A percentile compares a stretch with the other conserved stretches of the same genome.
Evolutionary conservation across 2,329 filamentous ascomycete genomes (phyloP).

Genomic region (Neofusicoccum sp.): DNA sequence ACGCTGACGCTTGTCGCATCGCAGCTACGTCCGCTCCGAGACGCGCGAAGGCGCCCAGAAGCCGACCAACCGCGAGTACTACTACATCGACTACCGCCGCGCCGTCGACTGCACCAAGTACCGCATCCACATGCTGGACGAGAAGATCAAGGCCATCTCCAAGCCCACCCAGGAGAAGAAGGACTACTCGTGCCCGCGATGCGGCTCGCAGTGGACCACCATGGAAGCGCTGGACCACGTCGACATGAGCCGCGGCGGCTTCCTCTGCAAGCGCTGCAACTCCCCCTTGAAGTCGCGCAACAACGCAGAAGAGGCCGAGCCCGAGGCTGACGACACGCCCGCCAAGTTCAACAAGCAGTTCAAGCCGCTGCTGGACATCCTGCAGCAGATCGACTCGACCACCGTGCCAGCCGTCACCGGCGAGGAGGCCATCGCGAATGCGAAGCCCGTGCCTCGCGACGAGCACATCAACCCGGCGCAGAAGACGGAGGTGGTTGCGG

Average conservation of each 20-base stretch:
- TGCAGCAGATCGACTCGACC: conserved; percentile 74
- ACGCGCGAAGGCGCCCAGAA: conserved; percentile 77
- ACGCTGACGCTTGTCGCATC: background rate
- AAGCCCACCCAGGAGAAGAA: conserved; percentile 80
- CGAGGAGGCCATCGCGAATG: conserved; percentile 63
- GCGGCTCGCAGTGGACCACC: conserved; percentile 81
- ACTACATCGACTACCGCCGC: conserved; percentile 92
- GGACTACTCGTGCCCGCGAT: conserved; percentile 81
- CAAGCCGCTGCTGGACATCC: conserved; percentile 71
- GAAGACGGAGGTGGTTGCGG: conserved; percentile 58
- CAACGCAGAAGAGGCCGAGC: conserved; percentile 34
- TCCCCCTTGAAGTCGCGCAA: conserved; percentile 52
- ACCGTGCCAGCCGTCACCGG: conserved; percentile 72
- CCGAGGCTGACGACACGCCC: conserved; percentile 58
- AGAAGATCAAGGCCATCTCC: conserved; percentile 80
- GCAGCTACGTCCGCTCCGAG: conserved; percentile 70
- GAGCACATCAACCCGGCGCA: conserved; percentile 63
- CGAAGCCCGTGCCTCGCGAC: conserved; percentile 64
- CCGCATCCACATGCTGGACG: conserved; percentile 83
- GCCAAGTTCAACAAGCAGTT: conserved; percentile 70
- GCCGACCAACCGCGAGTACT: conserved; percentile 85
- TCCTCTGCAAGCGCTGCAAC: conserved; percentile 79
- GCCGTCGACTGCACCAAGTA: conserved; percentile 97
- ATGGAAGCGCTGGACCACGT: conserved; percentile 83
- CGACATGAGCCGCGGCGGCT: conserved; percentile 61